Percentiles rank a stretch among this genome's conserved stretches.
Evolutionary conservation across 352 stramenopile genomes (phyloP).

Genomic region (Globisporangium acanthophoron): DNA sequence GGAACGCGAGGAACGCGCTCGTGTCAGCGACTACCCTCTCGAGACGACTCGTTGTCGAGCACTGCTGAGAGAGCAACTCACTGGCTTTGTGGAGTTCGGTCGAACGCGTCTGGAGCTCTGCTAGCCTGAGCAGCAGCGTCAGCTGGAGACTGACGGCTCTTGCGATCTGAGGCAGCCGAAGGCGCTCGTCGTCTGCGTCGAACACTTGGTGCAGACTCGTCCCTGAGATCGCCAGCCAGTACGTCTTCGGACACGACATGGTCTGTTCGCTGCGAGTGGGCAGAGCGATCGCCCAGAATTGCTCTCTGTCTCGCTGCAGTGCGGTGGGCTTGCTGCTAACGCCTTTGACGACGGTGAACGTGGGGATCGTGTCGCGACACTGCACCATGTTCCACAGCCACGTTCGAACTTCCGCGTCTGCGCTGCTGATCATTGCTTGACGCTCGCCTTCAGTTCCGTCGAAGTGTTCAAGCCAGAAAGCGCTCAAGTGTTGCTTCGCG

Average conservation of each 20-base stretch:
- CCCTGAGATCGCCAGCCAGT: constrained; percentile 3
- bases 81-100: background rate
- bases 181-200: constrained; percentile 7
- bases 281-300: constrained; percentile 2
- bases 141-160: background rate
- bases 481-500: background rate
- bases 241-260: background rate
- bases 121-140: constrained; percentile 1
- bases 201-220: constrained; percentile 6
- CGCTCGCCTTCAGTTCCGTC: background rate
- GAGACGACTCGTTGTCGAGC: background rate
- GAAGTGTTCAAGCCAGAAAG: constrained; percentile 2
- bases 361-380: background rate
- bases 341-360: constrained; percentile 1
- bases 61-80: background rate
- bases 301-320: background rate
- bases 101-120: background rate
- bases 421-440: background rate
- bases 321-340: background rate
- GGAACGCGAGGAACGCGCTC: constrained; percentile 2
- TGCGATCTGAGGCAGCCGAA: constrained; percentile 9
- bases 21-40: constrained; percentile 1
- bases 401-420: background rate
- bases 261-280: background rate
- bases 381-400: constrained; percentile 4